phyloP scores from a whole-genome alignment of 2,329 filamentous ascomycete genomes.

The Atkinsonella hypoxylon region DNA sequence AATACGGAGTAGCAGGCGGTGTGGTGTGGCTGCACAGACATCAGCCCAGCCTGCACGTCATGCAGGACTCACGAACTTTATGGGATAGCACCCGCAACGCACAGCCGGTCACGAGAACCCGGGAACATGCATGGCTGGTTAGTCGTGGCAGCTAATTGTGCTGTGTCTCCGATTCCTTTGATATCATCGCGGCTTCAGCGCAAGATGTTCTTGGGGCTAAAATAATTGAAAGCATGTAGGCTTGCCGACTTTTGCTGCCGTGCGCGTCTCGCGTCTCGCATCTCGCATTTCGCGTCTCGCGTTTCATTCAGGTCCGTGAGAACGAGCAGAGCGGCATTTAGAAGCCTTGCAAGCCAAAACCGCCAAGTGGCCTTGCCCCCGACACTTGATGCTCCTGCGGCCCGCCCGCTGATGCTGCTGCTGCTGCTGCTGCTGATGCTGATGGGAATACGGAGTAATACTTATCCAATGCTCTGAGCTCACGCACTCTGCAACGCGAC shows the following conservation, averaged over 20 bases:
- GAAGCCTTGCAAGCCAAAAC: neutral
- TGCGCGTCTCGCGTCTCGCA: neutral
- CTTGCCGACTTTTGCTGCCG: neutral
- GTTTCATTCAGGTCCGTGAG: neutral
- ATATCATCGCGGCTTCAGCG: neutral
- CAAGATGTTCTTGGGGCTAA: too few relatives aligned
- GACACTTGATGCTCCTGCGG: neutral
- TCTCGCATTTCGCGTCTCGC: neutral
- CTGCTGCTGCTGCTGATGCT: too few relatives aligned
- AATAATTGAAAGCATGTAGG: too few relatives aligned
- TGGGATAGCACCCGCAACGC: neutral
- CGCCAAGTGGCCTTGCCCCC: neutral
- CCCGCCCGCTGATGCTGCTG: neutral
- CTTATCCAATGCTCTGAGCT: too few relatives aligned
- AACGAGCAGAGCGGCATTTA: neutral
- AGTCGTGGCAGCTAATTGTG: neutral
- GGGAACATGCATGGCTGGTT: neutral
- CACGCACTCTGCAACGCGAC: too few relatives aligned
- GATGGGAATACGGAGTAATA: too few relatives aligned
- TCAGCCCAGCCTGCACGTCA: neutral
- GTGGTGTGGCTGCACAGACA: neutral
- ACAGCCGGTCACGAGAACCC: neutral
- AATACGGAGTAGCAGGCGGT: neutral
- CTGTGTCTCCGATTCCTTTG: too few relatives aligned
- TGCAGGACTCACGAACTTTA: neutral